These are phyloP conservation scores for Aspergillus fijiensis DNA, from an alignment of 2,329 filamentous ascomycete genomes.

Conservation along the genomic window DNA sequence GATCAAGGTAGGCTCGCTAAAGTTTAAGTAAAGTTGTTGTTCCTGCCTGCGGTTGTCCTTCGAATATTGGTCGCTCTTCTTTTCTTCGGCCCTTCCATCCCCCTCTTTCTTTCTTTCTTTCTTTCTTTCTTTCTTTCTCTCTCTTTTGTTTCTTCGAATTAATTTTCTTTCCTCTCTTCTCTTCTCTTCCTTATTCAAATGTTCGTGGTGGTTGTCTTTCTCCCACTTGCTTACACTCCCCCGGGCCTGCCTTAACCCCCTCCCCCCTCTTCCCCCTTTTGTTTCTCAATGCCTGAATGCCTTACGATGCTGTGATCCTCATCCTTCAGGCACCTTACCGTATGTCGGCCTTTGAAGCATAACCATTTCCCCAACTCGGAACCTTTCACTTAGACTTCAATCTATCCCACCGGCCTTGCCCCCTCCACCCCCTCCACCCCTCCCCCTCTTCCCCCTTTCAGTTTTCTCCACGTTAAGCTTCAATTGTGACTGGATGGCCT, in stretches of 20 bases:
- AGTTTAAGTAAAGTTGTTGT: conserved; percentile 3
- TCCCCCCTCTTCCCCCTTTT: neutral
- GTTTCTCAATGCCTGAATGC: conserved; percentile 1
- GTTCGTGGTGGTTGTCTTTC: no score
- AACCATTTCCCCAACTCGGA: neutral
- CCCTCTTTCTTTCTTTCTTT: neutral
- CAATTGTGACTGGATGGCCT: neutral
- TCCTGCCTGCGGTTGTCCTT: neutral
- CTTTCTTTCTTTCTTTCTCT: neutral
- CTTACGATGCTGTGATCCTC: conserved; percentile 1
- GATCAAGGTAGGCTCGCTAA: conserved; percentile 22
- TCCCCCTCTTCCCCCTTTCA: neutral
- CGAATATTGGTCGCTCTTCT: neutral
- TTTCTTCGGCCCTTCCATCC: neutral
- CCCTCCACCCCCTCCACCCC: neutral
- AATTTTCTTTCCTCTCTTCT: neutral
- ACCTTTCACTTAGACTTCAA: neutral
- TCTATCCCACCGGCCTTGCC: neutral
- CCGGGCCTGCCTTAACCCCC: no score
- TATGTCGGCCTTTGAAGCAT: neutral
- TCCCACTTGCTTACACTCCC: no score
- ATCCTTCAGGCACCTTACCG: neutral
- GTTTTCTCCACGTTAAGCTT: neutral
- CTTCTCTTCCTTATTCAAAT: no score
- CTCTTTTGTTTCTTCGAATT: neutral